Evolutionary conservation across 148 eudicot genomes (phyloP).

Genomic region (Hydrangea macrophylla): DNA sequence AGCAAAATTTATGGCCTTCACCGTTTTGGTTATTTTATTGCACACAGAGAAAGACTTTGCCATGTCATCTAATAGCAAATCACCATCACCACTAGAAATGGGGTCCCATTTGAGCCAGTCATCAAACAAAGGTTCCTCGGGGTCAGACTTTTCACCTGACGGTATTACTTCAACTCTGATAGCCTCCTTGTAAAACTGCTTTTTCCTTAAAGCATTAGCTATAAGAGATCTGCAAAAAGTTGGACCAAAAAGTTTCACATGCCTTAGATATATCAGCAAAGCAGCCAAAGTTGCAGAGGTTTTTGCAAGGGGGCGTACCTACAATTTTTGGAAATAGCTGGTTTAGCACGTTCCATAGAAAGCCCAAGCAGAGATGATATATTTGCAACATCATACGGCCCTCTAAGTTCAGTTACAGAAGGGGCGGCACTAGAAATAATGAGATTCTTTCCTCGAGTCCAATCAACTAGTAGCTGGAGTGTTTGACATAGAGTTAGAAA

Average conservation of each 20-base stretch:
- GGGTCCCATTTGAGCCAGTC: slow-evolving; percentile 91
- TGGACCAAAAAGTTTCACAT: neutral
- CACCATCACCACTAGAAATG: slow-evolving; percentile 90
- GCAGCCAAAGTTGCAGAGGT: neutral
- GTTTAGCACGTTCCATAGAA: slow-evolving; percentile 71
- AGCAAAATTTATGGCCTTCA: slow-evolving; percentile 49
- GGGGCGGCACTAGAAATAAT: slow-evolving; percentile 81
- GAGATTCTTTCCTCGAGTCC: slow-evolving; percentile 88
- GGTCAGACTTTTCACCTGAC: slow-evolving; percentile 30
- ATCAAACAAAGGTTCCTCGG: slow-evolving; percentile 42
- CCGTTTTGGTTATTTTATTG: slow-evolving; percentile 35
- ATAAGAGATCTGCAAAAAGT: slow-evolving; percentile 52
- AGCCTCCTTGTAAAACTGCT: slow-evolving; percentile 69
- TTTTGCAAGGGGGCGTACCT: slow-evolving; percentile 42
- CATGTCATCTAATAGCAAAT: slow-evolving; percentile 79
- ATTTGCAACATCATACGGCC: slow-evolving; percentile 86
- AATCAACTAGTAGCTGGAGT: slow-evolving; percentile 76
- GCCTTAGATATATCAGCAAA: slow-evolving; percentile 2
- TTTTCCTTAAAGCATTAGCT: slow-evolving; percentile 68
- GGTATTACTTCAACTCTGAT: slow-evolving; percentile 66
- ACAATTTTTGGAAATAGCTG: slow-evolving; percentile 80
- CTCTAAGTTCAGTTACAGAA: slow-evolving; percentile 78
- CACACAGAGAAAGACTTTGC: slow-evolving; percentile 65
- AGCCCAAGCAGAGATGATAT: slow-evolving; percentile 70
- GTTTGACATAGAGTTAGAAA: neutral